Percentiles rank a stretch among this genome's conserved stretches.
These are phyloP conservation scores for Fusarium sp. DNA, from an alignment of 2,329 filamentous ascomycete species.

Conservation along the genomic window DNA sequence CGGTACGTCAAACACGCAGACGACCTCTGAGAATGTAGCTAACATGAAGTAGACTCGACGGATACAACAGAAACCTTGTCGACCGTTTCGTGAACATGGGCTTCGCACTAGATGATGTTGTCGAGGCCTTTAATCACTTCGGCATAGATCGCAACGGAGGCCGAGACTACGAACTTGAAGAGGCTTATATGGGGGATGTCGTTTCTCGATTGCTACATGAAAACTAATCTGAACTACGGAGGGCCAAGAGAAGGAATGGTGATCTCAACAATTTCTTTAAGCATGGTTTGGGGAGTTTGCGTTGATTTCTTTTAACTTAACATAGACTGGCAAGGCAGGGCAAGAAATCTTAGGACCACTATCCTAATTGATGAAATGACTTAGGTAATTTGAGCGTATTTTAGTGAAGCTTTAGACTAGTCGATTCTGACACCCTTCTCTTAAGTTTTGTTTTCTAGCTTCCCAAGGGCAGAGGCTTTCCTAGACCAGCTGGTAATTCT, in stretches of 20 bases:
- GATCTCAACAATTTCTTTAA: slow-evolving; percentile 9
- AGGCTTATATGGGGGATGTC: slow-evolving; percentile 90
- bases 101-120: slow-evolving; percentile 87
- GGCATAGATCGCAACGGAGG: slow-evolving; percentile 83
- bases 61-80: slow-evolving; percentile 86
- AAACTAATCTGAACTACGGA: slow-evolving; percentile 51
- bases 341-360: no score
- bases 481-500: no score
- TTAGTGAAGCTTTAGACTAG: no score
- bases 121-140: slow-evolving; percentile 82
- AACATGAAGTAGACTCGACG: slow-evolving; percentile 72
- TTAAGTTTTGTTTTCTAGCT: no score
- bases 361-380: no score
- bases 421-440: no score
- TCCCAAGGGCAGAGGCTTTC: no score
- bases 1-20: slow-evolving; percentile 41
- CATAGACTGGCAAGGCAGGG: slow-evolving; percentile 13
- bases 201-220: slow-evolving; percentile 87
- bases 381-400: no score
- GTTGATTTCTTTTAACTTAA: slow-evolving; percentile 3
- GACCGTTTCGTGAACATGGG: slow-evolving; percentile 91
- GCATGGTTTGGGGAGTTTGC: slow-evolving; percentile 41
- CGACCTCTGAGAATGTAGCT: not conserved
- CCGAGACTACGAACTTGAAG: slow-evolving; percentile 85
- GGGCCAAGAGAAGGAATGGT: slow-evolving; percentile 1